A percentile compares a stretch with the other conserved stretches of the same genome.
Conservation (phyloP, 2,329 filamentous ascomycete genomes). For the Sordariomycetes sp. region DNA sequence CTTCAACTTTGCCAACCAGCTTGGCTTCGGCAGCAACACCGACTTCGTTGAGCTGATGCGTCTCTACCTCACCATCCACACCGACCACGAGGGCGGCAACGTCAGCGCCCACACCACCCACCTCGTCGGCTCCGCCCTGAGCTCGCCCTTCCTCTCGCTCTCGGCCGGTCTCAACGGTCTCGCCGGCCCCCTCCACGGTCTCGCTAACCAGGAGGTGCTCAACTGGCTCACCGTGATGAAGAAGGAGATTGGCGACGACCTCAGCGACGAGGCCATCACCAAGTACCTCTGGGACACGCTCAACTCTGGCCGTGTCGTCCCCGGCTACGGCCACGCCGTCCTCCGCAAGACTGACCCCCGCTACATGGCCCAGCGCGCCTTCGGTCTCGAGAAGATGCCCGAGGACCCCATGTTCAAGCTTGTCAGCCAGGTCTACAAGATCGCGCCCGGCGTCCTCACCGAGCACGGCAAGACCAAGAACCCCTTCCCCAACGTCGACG, state of each 20-base stretch:
- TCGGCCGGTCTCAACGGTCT: slow-evolving; percentile 96
- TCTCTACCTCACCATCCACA: slow-evolving; percentile 99
- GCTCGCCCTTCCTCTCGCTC: slow-evolving; percentile 94
- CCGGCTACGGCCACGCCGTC: slow-evolving; percentile 96
- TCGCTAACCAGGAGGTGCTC: slow-evolving; percentile 99
- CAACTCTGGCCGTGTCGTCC: slow-evolving; percentile 90
- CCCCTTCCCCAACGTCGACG: slow-evolving; percentile 97
- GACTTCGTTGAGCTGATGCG: slow-evolving; percentile 98
- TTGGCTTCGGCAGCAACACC: slow-evolving; percentile 87
- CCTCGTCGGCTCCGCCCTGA: slow-evolving; percentile 90
- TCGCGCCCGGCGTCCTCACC: slow-evolving; percentile 91
- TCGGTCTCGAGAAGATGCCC: slow-evolving; percentile 85
- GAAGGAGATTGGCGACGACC: slow-evolving; percentile 82
- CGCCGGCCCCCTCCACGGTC: slow-evolving; percentile 93
- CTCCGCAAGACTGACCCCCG: slow-evolving; percentile 99
- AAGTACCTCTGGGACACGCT: slow-evolving; percentile 98
- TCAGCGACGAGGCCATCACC: slow-evolving; percentile 92
- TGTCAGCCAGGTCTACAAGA: slow-evolving; percentile 99
- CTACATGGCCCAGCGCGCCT: slow-evolving; percentile 96
- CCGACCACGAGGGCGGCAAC: slow-evolving; percentile 98
- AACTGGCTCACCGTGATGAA: slow-evolving; percentile 99
- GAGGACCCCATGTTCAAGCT: slow-evolving; percentile 99
- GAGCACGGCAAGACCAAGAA: slow-evolving; percentile 99
- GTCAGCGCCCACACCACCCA: slow-evolving; percentile 98
- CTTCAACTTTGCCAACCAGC: slow-evolving; percentile 99